phyloP scores from a whole-genome alignment of 2,329 filamentous ascomycete species.

The Xylaria sp. region DNA sequence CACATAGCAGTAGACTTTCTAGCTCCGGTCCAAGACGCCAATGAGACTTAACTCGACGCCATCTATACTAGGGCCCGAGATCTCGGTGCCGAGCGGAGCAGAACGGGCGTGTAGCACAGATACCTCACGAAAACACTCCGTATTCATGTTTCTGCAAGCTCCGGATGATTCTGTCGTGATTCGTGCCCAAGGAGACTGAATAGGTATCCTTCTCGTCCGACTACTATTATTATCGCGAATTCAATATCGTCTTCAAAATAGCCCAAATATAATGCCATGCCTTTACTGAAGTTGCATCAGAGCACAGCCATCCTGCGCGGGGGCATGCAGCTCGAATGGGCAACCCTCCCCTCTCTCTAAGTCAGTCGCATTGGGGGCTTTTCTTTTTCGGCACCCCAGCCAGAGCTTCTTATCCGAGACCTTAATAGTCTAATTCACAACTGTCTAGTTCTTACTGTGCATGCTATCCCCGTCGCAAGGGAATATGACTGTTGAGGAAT shows the following conservation, averaged over 20 bases:
- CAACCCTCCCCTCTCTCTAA: conserved; percentile 10
- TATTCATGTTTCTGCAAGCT: conserved; percentile 2
- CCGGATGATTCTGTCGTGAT: conserved; percentile 7
- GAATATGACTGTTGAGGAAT: conserved; percentile 21
- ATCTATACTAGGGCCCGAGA: conserved; percentile 30
- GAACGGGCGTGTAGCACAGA: conserved; percentile 22
- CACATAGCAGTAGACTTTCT: conserved; percentile 5
- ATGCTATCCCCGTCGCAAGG: neutral
- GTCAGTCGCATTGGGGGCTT: conserved; percentile 21
- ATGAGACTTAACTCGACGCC: conserved; percentile 25
- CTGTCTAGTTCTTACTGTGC: neutral
- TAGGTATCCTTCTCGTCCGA: neutral
- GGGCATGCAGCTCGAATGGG: conserved; percentile 30
- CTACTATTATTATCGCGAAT: conserved; percentile 30
- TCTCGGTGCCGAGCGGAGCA: conserved; percentile 37
- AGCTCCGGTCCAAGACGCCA: conserved; percentile 21
- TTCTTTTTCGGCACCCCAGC: conserved; percentile 29
- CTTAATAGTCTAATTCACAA: conserved; percentile 1
- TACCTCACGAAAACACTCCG: conserved; percentile 19
- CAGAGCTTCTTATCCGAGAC: conserved; percentile 24
- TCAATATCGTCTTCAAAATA: conserved; percentile 21
- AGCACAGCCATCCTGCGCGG: conserved; percentile 29
- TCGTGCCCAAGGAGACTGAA: neutral
- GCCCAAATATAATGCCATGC: conserved; percentile 6
- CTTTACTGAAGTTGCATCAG: conserved; percentile 20